phyloP scores from a whole-genome alignment of 1,284 basidiomycete species.

The Puccinia triticina region DNA sequence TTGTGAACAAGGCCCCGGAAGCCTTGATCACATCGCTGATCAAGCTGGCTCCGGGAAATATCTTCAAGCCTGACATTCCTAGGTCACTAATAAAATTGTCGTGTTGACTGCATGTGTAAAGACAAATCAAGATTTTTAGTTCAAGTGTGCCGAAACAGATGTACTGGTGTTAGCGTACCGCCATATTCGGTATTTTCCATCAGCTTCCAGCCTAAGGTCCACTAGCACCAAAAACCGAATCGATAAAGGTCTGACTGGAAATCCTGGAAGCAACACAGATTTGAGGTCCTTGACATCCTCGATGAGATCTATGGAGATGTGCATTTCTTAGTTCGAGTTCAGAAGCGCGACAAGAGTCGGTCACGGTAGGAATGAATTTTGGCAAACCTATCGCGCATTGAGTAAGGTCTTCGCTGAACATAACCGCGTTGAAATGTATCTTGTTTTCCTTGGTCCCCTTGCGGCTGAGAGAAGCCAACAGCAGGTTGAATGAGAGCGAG shows the following conservation, averaged over 20 bases:
- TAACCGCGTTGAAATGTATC: conserved; percentile 43
- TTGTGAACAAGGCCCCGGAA: not conserved
- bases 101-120: conserved; percentile 23
- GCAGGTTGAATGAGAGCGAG: not conserved
- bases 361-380: not conserved
- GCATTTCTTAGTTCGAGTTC: no score
- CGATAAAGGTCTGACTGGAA: not conserved
- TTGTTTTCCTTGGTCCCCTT: conserved; percentile 16
- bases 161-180: not conserved
- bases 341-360: not conserved
- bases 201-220: conserved; percentile 6
- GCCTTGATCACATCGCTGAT: not conserved
- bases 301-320: not conserved
- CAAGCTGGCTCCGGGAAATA: conserved; percentile 2
- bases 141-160: not conserved
- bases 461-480: conserved; percentile 3
- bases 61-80: not conserved
- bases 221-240: conserved; percentile 15
- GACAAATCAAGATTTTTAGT: not conserved
- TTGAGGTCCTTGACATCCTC: not conserved
- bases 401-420: conserved; percentile 48
- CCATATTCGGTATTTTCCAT: conserved; percentile 38
- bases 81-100: conserved; percentile 30
- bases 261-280: not conserved
- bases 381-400: conserved; percentile 29